Percentiles rank a stretch among this genome's conserved stretches.
phyloP scores from a whole-genome alignment of 305 asterid genomes.

The Nicotiana rustica region DNA sequence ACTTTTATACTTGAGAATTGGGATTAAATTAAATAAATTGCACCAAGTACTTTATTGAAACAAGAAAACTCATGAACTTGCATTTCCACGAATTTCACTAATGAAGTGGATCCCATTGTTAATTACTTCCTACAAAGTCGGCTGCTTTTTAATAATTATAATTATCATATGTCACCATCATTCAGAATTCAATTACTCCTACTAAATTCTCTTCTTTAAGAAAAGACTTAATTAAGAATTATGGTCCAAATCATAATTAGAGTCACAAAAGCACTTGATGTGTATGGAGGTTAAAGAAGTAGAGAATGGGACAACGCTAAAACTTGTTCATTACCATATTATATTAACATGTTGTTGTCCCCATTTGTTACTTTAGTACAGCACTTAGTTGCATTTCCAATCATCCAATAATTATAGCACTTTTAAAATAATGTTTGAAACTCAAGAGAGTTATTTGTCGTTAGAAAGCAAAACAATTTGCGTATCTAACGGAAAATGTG shows the following conservation, averaged over 20 bases:
- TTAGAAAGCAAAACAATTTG: neutral
- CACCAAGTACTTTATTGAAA: neutral
- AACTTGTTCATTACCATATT: conserved; percentile 6
- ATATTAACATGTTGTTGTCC: conserved; percentile 16
- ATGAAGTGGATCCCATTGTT: neutral
- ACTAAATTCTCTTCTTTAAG: conserved; percentile 23
- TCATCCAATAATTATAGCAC: conserved; percentile 28
- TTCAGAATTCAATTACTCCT: neutral
- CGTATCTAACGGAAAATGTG: neutral
- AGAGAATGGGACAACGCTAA: neutral
- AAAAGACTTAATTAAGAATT: neutral
- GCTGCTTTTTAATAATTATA: conserved; percentile 6
- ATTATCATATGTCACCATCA: conserved; percentile 14
- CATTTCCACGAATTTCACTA: neutral
- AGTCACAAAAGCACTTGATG: neutral
- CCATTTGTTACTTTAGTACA: conserved; percentile 20
- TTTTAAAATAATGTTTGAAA: neutral
- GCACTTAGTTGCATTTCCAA: conserved; percentile 19
- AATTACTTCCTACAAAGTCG: conserved; percentile 17
- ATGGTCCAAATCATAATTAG: conserved; percentile 32
- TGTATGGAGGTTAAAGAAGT: neutral
- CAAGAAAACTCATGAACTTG: neutral
- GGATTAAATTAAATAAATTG: neutral
- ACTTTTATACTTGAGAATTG: neutral
- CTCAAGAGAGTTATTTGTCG: neutral